Conservation (phyloP, 192 early-diverging fungal genomes). For the Coemansia sp. region DNA sequence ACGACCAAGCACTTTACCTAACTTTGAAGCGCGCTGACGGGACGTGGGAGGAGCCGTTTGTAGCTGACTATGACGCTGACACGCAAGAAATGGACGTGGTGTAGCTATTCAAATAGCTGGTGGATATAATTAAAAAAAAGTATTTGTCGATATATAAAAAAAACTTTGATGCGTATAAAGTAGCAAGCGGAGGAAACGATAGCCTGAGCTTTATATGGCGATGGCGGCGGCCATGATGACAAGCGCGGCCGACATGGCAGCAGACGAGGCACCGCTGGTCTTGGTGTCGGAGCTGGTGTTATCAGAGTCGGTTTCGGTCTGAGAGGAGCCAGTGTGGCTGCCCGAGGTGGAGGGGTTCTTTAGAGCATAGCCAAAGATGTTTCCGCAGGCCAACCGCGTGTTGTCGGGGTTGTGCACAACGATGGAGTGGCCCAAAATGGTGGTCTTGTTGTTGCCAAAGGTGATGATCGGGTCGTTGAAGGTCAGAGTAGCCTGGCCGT, state of each 20-base stretch:
- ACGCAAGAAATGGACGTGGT: slow-evolving; percentile 36
- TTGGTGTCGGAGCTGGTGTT: not conserved
- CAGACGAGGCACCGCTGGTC: slow-evolving; percentile 15
- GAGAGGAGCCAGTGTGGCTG: slow-evolving; percentile 1
- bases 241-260: slow-evolving; percentile 17
- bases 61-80: slow-evolving; percentile 36
- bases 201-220: slow-evolving; percentile 13
- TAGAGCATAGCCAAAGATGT: slow-evolving; percentile 53
- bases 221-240: slow-evolving; percentile 23
- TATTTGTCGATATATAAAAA: not conserved
- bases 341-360: slow-evolving; percentile 13
- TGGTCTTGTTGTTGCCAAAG: slow-evolving; percentile 45
- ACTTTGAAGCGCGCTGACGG: slow-evolving; percentile 24
- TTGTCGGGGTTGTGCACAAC: slow-evolving; percentile 61
- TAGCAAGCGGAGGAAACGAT: not conserved
- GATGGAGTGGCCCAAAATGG: slow-evolving; percentile 61
- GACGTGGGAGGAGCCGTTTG: slow-evolving; percentile 44
- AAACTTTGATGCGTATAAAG: not conserved
- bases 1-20: slow-evolving; percentile 40
- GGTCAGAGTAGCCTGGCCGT: slow-evolving; percentile 19
- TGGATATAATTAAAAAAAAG: not conserved
- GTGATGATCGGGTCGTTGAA: slow-evolving; percentile 50
- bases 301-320: not conserved
- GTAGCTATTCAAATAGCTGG: not conserved
- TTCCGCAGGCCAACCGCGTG: slow-evolving; percentile 61